A percentile compares a stretch with the other conserved stretches of the same genome.
These are phyloP conservation scores for Apophysomyces ossiformis DNA, from an alignment of 371 early-diverging fungal species.

Conservation along the genomic window DNA sequence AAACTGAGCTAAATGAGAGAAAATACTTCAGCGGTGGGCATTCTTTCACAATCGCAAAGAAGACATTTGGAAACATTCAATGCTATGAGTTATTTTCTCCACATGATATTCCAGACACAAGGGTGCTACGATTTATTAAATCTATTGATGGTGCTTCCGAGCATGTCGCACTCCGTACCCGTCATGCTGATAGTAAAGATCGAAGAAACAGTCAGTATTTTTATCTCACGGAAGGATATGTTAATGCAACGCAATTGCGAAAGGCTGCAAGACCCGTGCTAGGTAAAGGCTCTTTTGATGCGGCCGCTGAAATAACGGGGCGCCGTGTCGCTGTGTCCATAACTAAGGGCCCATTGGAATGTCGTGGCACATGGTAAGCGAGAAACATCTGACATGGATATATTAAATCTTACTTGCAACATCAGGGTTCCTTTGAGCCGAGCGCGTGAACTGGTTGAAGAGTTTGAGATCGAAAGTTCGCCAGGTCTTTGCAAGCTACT, in stretches of 20 bases:
- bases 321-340: slow-evolving; percentile 29
- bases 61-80: slow-evolving; percentile 30
- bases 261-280: slow-evolving; percentile 55
- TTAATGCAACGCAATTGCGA: slow-evolving; percentile 59
- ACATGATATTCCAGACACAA: slow-evolving; percentile 38
- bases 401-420: neutral
- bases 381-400: neutral
- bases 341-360: slow-evolving; percentile 45
- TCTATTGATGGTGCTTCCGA: slow-evolving; percentile 41
- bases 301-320: slow-evolving; percentile 28
- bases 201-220: slow-evolving; percentile 27
- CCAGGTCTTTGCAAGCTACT: slow-evolving; percentile 40
- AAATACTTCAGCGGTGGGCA: slow-evolving; percentile 13
- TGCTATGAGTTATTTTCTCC: slow-evolving; percentile 40
- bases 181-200: slow-evolving; percentile 29
- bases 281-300: slow-evolving; percentile 55
- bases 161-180: slow-evolving; percentile 36
- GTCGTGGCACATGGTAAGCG: slow-evolving; percentile 55
- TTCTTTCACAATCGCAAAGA: slow-evolving; percentile 22
- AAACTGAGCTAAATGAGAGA: neutral
- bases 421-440: slow-evolving; percentile 41
- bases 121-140: slow-evolving; percentile 38
- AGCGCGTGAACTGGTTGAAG: slow-evolving; percentile 43
- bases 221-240: slow-evolving; percentile 53
- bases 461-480: slow-evolving; percentile 37